Conservation (phyloP, 768 basidiomycete genomes). For the Calocybe indica region DNA sequence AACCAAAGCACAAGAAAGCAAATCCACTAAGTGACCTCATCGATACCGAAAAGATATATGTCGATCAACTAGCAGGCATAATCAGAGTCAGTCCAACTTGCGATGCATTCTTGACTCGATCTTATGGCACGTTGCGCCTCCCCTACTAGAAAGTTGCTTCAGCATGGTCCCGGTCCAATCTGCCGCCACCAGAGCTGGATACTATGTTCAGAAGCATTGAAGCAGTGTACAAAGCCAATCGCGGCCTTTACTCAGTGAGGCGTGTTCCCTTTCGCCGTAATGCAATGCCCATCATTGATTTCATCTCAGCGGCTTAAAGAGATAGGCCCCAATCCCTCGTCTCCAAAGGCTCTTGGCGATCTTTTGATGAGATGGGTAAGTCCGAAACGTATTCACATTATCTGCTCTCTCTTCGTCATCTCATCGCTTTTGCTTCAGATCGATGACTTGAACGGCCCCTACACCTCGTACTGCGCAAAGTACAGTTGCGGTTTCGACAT, state of each 20-base stretch:
- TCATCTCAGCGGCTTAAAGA: slow-evolving; percentile 79
- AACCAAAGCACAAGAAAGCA: slow-evolving; percentile 50
- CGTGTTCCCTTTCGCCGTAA: slow-evolving; percentile 3
- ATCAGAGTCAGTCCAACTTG: slow-evolving; percentile 64
- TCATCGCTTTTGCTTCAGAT: slow-evolving; percentile 48
- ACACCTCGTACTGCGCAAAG: slow-evolving; percentile 71
- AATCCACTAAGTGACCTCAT: slow-evolving; percentile 92
- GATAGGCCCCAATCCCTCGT: slow-evolving; percentile 87
- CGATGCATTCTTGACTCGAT: slow-evolving; percentile 5
- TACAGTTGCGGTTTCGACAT: slow-evolving; percentile 75
- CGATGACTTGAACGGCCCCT: slow-evolving; percentile 84
- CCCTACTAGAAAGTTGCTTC: slow-evolving; percentile 79
- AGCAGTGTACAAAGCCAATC: slow-evolving; percentile 87
- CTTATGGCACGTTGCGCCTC: neutral
- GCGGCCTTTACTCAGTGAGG: slow-evolving; percentile 64
- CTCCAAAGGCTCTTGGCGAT: slow-evolving; percentile 91
- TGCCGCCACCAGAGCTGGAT: slow-evolving; percentile 90
- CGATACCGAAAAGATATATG: slow-evolving; percentile 89
- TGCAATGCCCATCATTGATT: slow-evolving; percentile 10
- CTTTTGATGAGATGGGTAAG: slow-evolving; percentile 96
- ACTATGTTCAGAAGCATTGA: slow-evolving; percentile 93
- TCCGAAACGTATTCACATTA: slow-evolving; percentile 6
- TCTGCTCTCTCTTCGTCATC: slow-evolving; percentile 3
- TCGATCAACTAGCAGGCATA: slow-evolving; percentile 82
- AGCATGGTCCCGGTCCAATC: slow-evolving; percentile 95